These are phyloP conservation scores for Tuctoria greenei DNA, from an alignment of 176 grass and related monocot genomes.

Conservation along the genomic window DNA sequence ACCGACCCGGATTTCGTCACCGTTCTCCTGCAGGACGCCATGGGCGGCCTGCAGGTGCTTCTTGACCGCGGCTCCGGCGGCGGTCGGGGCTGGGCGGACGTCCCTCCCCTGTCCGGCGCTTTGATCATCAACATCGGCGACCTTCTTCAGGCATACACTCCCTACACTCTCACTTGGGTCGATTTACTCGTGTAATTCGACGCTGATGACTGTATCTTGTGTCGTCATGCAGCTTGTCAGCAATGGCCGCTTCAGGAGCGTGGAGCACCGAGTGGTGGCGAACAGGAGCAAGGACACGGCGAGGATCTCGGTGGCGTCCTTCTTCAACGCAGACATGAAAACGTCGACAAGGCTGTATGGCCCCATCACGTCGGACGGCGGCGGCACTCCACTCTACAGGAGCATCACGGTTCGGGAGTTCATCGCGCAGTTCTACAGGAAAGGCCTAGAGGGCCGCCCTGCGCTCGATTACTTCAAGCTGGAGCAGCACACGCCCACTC, in stretches of 20 bases:
- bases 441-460: not conserved
- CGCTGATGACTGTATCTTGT: not conserved
- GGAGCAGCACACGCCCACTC: not conserved
- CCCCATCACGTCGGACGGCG: not conserved
- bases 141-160: not conserved
- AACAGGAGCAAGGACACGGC: not conserved
- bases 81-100: not conserved
- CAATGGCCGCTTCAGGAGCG: not conserved
- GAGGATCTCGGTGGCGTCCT: not conserved
- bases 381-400: not conserved
- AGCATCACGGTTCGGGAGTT: not conserved
- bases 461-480: not conserved
- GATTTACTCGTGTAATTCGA: not conserved
- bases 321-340: not conserved
- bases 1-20: conserved; percentile 12
- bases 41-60: conserved; percentile 30
- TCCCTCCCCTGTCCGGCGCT: conserved; percentile 16
- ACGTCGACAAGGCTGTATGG: not conserved
- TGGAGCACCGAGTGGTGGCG: not conserved
- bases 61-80: not conserved
- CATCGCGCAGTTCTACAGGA: not conserved
- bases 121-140: conserved; percentile 29
- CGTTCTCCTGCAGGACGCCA: conserved; percentile 25
- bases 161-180: too few relatives aligned
- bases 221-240: not conserved